Evolutionary conservation across 192 early-diverging fungal genomes (phyloP), one percentile per base, ranked within the genome.

Genomic region (Coemansia sp.): DNA sequence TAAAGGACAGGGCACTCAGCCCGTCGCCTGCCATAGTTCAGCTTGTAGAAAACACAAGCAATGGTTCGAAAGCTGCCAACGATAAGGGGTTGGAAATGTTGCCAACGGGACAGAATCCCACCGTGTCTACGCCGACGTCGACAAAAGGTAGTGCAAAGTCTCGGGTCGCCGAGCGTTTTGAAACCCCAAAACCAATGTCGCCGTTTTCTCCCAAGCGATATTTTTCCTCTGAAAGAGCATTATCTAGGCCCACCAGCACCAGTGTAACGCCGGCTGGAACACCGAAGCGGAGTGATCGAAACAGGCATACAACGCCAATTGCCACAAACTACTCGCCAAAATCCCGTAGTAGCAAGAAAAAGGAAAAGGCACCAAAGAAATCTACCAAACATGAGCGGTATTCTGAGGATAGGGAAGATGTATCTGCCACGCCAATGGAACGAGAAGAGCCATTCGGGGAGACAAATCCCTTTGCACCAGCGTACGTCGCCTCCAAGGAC

Each of bases 41-140:
- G 33, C 41, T 72, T 34, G 64, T 77, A 2, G 75, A 69, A 35
- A 71, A 66, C 33, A 56, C 45, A 5, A 68, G 44, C 58, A 52
- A 58, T 24, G 45, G 56, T 10, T 52, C 46, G 21, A 15, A 26
- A 0, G 39, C 59, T 43, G 41, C 36, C 20, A 41, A 35, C 20
- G 63, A 65, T 45, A 0, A 9, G 36, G 48, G 33, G 60, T 38
- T 76, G 30, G 74, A 76, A 14, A 76, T 49, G 51, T 39, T 61
- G 44, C 5, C 68, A 62, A 44, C 60, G 67, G 6, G 41, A 39
- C 9, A 58, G 43, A 8, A 34, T 55, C 9, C 39, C 39, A 4
- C 39, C 12, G 39, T 41, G 39, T 1, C 39, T 41, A 12, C 39
- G 12, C 39, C 3, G 9, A 41, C 39, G 7, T 41, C 39, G 5